Base-by-base conservation (phyloP, 768 basidiomycete species). In the Cubamyces lactineus region DNA sequence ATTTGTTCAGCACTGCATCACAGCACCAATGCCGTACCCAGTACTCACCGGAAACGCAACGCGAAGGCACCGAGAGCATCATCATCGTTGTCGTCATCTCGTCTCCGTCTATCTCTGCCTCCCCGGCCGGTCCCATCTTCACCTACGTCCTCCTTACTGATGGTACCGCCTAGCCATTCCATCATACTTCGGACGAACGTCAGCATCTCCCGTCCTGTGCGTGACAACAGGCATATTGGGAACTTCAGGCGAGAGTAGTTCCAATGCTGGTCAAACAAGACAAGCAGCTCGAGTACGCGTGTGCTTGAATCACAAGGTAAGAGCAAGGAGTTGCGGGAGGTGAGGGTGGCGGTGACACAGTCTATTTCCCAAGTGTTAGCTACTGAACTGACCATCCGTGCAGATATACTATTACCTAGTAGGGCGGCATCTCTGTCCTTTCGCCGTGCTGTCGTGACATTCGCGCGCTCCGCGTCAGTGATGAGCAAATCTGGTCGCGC, bases 241-340 rank as follows among this genome's bases (percentile, higher is more conserved):
- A 83, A 91, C 72, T 84, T 84, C 52, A 90, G 84, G 46, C 86
- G 85, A 0, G 91, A 91, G 74, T 86, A 98, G 59, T 89, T 89
- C 97, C 97, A 99, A 71, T 98, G 95, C 70, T 98, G 95, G 71
- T 98, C 97, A 30, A 98, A 85, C 6, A 99, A 78, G 21, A 98
- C 91, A 39, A 99, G 85, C n/a, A 98, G 81, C 71, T 99, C 97
- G 42, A 99, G 84, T 2, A 98, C 82, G n/a, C 97, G 88, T 1
- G 95, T 94, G 51, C 95, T 95, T 0, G 94, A 86, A 71, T 98
- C 97, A 68, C 92, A 92, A 6, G 97, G 97, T 34, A 99, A 76
- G 41, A 98, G 84, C 42, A 98, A 79, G 17, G 94, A 96, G 59
- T 87, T 89, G 34, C 86, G 82, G 13, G 89, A 87, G 12, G 86